Base-by-base conservation (phyloP, 352 stramenopile genomes). In the Achlya hypogyna region DNA sequence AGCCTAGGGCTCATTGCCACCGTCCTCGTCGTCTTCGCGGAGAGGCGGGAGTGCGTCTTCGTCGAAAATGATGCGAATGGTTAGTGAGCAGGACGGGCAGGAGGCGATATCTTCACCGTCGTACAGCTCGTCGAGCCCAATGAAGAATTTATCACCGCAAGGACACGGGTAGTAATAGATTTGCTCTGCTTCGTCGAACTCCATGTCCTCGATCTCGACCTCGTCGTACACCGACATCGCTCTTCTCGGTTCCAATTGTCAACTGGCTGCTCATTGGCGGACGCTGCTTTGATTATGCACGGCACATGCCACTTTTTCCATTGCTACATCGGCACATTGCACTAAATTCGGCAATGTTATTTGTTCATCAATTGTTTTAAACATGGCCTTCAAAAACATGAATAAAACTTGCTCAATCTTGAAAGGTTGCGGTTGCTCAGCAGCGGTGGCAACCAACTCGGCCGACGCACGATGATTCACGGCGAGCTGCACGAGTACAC, bases 131-230 rank as follows among this genome's bases (percentile, higher is more conserved):
- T 96, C 83, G 29, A 96, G 72, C 28, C 83, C 77, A 71, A 94
- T 93, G 72, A 83, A 89, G 72, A 96, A 96, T 62, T 86, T 88
- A 73, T 99, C 97, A 22, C 97, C 97, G 72, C 97, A 99, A 5
- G 97, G 97, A 78, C 97, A 99, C 28, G 91, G 95, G 72, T 99
- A 99, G 66, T 93, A 97, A 74, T 98, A 99, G 53, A 91, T 83
- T 69, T 96, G 80, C 63, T 95, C 91, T 5, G 91, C 79, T n/a
- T 81, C 83, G 71, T 99, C 84, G 78, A 93, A 99, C 58, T 92
- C 87, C 91, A 99, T 98, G 75, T 99, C 96, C 76, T 98, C 93
- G 71, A 99, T 96, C 83, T 98, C 92, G 35, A 99, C 91, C 77
- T 99, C 97, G 79, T 99, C 97, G 78, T 99, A 99, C 62, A 99